phyloP scores from a whole-genome alignment of 768 basidiomycete species.

The Naganishia vaughanmartiniae region DNA sequence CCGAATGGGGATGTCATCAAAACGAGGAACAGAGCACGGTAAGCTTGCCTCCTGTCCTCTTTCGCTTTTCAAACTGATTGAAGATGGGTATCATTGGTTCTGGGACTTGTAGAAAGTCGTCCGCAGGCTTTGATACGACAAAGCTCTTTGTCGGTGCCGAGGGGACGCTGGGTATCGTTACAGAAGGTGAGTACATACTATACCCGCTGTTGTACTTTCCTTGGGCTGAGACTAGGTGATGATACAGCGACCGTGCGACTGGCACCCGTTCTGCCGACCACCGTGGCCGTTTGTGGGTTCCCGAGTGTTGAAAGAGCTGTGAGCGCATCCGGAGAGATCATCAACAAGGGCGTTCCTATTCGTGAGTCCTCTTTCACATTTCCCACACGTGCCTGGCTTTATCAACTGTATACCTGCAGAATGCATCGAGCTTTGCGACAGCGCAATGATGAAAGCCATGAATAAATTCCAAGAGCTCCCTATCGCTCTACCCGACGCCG shows the following conservation, averaged over 20 bases:
- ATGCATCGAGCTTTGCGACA: slow-evolving; percentile 84
- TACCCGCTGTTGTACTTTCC: background rate
- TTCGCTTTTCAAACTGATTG: too few species aligned
- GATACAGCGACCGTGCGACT: slow-evolving; percentile 72
- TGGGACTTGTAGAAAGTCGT: slow-evolving; percentile 61
- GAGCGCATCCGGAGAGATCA: slow-evolving; percentile 76
- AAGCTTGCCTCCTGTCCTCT: background rate
- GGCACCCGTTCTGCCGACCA: slow-evolving; percentile 74
- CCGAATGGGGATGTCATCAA: slow-evolving; percentile 87
- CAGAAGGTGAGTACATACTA: slow-evolving; percentile 60
- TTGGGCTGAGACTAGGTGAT: background rate
- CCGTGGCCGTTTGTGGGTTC: slow-evolving; percentile 86
- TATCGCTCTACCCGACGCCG: slow-evolving; percentile 63
- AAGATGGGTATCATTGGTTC: background rate
- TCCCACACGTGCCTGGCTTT: background rate
- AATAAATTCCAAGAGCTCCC: slow-evolving; percentile 31
- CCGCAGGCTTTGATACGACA: slow-evolving; percentile 81
- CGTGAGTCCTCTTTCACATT: slow-evolving; percentile 57
- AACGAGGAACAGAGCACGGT: slow-evolving; percentile 59
- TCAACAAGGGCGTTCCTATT: slow-evolving; percentile 66
- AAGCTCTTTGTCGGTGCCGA: slow-evolving; percentile 88
- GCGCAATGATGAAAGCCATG: slow-evolving; percentile 65
- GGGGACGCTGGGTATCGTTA: slow-evolving; percentile 85
- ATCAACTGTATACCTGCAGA: slow-evolving; percentile 55
- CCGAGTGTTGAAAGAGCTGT: slow-evolving; percentile 73